These are phyloP conservation scores for Eimeria necatrix DNA, from an alignment of 169 alveolate genomes.

Conservation along the genomic window DNA sequence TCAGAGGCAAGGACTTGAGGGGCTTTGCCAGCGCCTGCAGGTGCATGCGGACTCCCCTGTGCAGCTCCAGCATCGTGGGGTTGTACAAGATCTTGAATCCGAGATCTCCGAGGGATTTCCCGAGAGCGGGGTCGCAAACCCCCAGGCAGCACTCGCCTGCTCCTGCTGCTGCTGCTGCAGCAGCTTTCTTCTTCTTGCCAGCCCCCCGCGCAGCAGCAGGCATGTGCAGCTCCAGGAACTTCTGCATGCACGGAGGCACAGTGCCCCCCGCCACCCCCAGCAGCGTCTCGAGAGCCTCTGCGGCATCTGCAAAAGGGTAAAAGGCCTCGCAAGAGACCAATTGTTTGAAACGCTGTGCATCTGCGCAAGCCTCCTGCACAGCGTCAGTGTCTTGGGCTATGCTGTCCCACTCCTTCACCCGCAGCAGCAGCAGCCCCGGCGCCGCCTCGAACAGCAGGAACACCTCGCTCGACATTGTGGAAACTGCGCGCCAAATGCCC, in stretches of 20 bases:
- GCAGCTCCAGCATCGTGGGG: slow-evolving; percentile 70
- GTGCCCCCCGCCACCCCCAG: slow-evolving; percentile 77
- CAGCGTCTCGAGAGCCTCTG: slow-evolving; percentile 81
- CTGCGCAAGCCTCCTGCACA: slow-evolving; percentile 78
- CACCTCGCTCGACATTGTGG: slow-evolving; percentile 38
- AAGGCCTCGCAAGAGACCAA: slow-evolving; percentile 70
- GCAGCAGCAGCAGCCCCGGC: slow-evolving; percentile 83
- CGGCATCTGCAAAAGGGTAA: slow-evolving; percentile 81
- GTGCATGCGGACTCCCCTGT: slow-evolving; percentile 77
- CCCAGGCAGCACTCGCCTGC: slow-evolving; percentile 36
- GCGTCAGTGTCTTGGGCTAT: slow-evolving; percentile 77
- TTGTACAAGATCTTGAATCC: slow-evolving; percentile 71
- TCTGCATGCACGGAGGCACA: slow-evolving; percentile 61
- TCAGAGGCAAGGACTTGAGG: slow-evolving; percentile 23
- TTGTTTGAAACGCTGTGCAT: slow-evolving; percentile 54
- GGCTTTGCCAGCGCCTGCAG: slow-evolving; percentile 73
- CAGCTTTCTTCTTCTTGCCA: slow-evolving; percentile 18
- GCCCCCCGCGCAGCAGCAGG: slow-evolving; percentile 31
- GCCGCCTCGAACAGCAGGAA: slow-evolving; percentile 83
- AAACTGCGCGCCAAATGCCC: not conserved
- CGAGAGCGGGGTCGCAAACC: slow-evolving; percentile 79
- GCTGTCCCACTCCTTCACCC: slow-evolving; percentile 86
- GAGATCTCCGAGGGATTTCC: slow-evolving; percentile 67
- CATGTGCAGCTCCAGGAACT: slow-evolving; percentile 72
- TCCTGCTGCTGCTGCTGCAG: not conserved